Evolutionary conservation across 371 early-diverging fungal species (phyloP).

Genomic region (Mucor velutinosus): DNA sequence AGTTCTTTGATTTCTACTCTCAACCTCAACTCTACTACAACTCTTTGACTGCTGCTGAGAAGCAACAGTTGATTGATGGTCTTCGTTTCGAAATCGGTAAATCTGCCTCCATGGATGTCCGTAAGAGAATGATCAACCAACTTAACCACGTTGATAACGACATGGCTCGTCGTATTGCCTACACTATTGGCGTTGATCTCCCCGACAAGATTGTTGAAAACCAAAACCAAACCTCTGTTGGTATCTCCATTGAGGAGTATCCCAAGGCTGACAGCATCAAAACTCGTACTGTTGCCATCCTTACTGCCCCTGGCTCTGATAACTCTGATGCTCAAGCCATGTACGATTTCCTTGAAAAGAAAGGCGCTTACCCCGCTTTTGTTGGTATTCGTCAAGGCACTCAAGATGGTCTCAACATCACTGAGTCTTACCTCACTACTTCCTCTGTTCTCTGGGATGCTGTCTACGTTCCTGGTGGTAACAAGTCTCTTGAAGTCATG

Average conservation of each 20-base stretch:
- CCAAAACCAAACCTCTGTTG: conserved; percentile 20
- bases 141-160: conserved; percentile 47
- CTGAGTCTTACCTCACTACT: conserved; percentile 32
- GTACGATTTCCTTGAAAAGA: conserved; percentile 25
- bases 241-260: conserved; percentile 39
- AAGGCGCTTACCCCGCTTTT: conserved; percentile 36
- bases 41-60: conserved; percentile 41
- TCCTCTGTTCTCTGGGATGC: conserved; percentile 45
- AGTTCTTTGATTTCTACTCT: conserved; percentile 44
- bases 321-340: conserved; percentile 24
- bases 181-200: conserved; percentile 26
- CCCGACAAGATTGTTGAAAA: conserved; percentile 31
- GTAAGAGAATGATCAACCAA: conserved; percentile 37
- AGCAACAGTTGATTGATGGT: conserved; percentile 44
- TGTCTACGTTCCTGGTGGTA: conserved; percentile 43
- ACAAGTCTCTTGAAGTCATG: conserved; percentile 20
- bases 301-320: conserved; percentile 38
- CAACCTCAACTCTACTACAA: conserved; percentile 52
- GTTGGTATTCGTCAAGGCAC: conserved; percentile 31
- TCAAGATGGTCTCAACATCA: conserved; percentile 29
- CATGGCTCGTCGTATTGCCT: conserved; percentile 47
- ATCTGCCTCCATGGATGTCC: conserved; percentile 27
- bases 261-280: conserved; percentile 31
- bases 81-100: conserved; percentile 51
- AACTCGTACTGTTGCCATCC: conserved; percentile 39